phyloP scores from a whole-genome alignment of 352 stramenopile genomes.

The Phytophthora sansomeana region DNA sequence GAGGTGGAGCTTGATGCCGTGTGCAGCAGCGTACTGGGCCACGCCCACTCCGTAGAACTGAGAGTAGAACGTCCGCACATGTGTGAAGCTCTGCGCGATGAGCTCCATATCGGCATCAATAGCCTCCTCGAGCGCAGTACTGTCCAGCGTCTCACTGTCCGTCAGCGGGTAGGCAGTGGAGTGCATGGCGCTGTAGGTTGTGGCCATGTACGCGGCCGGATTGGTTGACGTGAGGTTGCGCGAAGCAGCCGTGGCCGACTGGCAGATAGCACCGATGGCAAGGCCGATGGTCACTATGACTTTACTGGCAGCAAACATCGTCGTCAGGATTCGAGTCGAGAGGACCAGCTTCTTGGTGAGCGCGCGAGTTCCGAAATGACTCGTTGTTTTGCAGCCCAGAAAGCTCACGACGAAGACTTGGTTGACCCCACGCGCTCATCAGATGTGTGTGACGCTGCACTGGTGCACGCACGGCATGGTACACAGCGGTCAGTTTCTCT shows the following conservation, averaged over 20 bases:
- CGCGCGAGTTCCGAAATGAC: constrained; percentile 29
- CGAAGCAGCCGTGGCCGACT: constrained; percentile 6
- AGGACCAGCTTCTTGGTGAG: constrained; percentile 8
- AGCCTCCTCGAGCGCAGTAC: constrained; percentile 35
- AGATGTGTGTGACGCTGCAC: constrained; percentile 16
- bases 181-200: constrained; percentile 73
- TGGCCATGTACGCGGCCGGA: constrained; percentile 45
- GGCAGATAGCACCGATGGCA: constrained; percentile 11
- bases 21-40: constrained; percentile 51
- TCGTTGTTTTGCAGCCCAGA: too few relatives aligned
- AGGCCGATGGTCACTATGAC: constrained; percentile 19
- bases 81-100: constrained; percentile 61
- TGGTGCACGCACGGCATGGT: constrained; percentile 16
- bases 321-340: not conserved
- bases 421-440: constrained; percentile 7
- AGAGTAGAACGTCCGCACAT: constrained; percentile 72
- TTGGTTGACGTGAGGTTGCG: constrained; percentile 36
- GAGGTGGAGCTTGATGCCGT: constrained; percentile 69
- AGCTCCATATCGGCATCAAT: constrained; percentile 60
- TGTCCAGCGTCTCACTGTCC: constrained; percentile 39
- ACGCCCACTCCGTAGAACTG: constrained; percentile 60
- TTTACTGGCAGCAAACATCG: constrained; percentile 31
- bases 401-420: not conserved
- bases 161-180: constrained; percentile 59
- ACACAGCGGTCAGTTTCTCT: constrained; percentile 36